Conservation (phyloP, 78 protist genomes). For the Mantamonas sphyraenae region DNA sequence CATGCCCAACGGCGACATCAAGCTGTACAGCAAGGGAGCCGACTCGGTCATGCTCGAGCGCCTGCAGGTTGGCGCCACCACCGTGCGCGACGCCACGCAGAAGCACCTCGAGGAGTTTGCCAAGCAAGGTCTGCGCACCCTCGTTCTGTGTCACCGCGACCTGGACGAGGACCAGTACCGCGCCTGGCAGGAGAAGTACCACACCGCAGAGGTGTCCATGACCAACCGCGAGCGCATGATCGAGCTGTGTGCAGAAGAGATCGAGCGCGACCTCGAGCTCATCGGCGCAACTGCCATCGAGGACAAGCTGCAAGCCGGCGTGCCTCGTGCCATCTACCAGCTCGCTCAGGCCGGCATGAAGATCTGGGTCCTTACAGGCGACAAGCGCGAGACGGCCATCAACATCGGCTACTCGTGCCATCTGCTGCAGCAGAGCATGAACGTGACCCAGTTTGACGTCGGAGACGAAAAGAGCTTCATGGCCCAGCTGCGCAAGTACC, state of each 20-base stretch:
- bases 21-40: slow-evolving; percentile 75
- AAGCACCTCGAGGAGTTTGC: slow-evolving; percentile 45
- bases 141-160: not conserved
- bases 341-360: slow-evolving; percentile 61
- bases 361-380: slow-evolving; percentile 90
- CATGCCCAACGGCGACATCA: slow-evolving; percentile 29
- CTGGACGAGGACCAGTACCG: not conserved
- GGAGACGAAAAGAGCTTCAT: not conserved
- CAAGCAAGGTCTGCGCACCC: slow-evolving; percentile 74
- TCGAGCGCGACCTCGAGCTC: not conserved
- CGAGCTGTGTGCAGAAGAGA: not conserved
- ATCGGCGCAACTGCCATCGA: slow-evolving; percentile 87
- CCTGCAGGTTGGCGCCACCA: not conserved
- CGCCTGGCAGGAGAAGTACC: slow-evolving; percentile 5
- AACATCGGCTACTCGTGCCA: slow-evolving; percentile 87
- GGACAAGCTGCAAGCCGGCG: slow-evolving; percentile 87
- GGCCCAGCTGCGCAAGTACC: not conserved
- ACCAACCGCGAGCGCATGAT: not conserved
- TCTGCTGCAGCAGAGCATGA: no score
- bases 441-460: not conserved
- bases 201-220: not conserved
- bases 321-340: slow-evolving; percentile 51
- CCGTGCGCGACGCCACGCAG: not conserved
- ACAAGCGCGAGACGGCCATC: slow-evolving; percentile 95
- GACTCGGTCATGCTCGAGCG: slow-evolving; percentile 44